These are phyloP conservation scores for Capsicum baccatum DNA, from an alignment of 257 asterid genomes.

Conservation along the genomic window DNA sequence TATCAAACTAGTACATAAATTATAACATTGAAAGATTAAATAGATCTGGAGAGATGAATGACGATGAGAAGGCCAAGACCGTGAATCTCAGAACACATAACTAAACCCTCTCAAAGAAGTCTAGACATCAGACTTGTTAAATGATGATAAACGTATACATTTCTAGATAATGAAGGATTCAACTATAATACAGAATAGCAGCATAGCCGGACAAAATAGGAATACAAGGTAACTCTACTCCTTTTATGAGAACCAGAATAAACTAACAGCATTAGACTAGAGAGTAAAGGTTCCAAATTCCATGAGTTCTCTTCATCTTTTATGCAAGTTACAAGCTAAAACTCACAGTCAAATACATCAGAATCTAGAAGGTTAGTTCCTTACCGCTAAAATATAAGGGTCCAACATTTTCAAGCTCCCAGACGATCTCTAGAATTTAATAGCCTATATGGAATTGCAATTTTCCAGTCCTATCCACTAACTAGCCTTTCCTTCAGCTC, in stretches of 20 bases:
- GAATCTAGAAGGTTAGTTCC: conserved; percentile 8
- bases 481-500: conserved; percentile 17
- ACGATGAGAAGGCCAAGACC: neutral
- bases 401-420: neutral
- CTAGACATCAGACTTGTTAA: neutral
- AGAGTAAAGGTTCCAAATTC: neutral
- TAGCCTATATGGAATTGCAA: neutral
- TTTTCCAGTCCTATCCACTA: conserved; percentile 6
- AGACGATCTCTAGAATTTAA: neutral
- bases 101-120: neutral
- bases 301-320: neutral
- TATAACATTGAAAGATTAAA: conserved; percentile 31
- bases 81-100: neutral
- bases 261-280: neutral
- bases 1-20: conserved; percentile 31
- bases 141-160: neutral
- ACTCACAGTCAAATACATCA: neutral
- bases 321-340: conserved; percentile 1
- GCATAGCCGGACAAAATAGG: neutral
- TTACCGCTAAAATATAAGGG: neutral
- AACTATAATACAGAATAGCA: conserved; percentile 16
- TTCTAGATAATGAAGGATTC: neutral
- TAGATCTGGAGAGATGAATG: conserved; percentile 28
- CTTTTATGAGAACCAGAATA: neutral
- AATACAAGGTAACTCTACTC: neutral